These are phyloP conservation scores for Pyrenochaeta sp. DNA, from an alignment of 2,329 filamentous ascomycete species.

Conservation along the genomic window DNA sequence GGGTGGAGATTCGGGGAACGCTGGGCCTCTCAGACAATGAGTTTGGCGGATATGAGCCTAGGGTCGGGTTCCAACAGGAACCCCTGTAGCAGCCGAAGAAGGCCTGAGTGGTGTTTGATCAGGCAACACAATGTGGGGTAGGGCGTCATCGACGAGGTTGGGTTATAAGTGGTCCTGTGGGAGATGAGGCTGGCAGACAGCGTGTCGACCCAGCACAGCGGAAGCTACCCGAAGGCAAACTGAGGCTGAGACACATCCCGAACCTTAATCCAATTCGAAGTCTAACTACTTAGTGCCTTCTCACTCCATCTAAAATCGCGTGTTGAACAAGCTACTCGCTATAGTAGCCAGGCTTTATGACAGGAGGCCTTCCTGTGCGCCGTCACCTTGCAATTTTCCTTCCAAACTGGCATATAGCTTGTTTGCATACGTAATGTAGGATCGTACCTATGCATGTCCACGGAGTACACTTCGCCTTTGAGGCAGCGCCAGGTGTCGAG, in stretches of 20 bases:
- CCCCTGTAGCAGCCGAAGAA: too few species aligned
- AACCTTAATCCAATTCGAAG: neutral
- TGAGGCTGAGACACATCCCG: neutral
- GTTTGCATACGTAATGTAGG: too few species aligned
- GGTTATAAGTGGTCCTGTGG: too few species aligned
- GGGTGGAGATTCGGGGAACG: constrained; percentile 11
- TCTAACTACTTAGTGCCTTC: neutral
- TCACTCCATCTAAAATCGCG: neutral
- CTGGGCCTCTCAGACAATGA: constrained; percentile 23
- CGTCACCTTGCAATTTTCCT: too few species aligned
- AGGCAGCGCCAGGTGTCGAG: neutral
- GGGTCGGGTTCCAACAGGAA: neutral
- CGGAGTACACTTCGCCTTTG: neutral
- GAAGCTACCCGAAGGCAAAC: neutral
- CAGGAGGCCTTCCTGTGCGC: neutral
- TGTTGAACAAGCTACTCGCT: neutral
- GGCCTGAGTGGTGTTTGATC: neutral
- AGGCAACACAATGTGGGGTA: neutral
- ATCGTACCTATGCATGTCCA: too few species aligned
- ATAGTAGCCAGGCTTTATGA: neutral
- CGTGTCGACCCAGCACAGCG: neutral
- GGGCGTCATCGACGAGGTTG: neutral
- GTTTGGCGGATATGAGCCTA: neutral
- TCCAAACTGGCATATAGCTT: too few species aligned
- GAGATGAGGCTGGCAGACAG: neutral